Evolutionary conservation across 148 eudicot species (phyloP), one percentile per base, ranked within the genome.

Genomic region (Tetragonia tetragonoides): DNA sequence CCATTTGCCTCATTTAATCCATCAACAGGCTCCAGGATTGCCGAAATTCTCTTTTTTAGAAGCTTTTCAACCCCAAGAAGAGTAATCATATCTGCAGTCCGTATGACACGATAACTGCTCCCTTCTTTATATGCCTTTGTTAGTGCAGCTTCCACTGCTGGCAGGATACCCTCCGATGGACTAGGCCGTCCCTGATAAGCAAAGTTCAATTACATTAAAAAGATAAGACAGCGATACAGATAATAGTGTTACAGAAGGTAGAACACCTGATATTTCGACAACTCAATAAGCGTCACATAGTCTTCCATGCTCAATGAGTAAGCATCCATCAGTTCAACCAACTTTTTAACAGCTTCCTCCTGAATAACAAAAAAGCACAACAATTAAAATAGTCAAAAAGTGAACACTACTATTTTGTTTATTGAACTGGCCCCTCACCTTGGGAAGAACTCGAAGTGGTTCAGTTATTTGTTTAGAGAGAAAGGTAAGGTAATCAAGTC

Each of bases 101-200:
- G 84, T 69, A 95, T 83, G 34, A 91, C 87, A 73, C 99, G 97
- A 56, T 90, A 88, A 44, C 86, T 88, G 83, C 90, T 93, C 75
- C 99, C 97, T 79, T 93, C 93, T 66, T 95, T 95, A 81, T 95
- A 93, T 42, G 93, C 97, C 81, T 81, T 93, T 54, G 99, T 95
- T 46, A 95, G 73, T 21, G 97, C 99, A 87, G 93, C 68, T 87
- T 95, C 93, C 3, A 95, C 99, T 62, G 97, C 90, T 38, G 97
- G 87, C 72, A 65, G 84, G 68, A 95, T 81, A 76, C 92, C 97
- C 18, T 93, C 94, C 39, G 86, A 75, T 41, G 93, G 93, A 84
- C 83, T 88, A 70, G 85, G 87, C 68, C 69, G 89, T 64, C 94
- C 97, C 99, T 95, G 82, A 81, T 44, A 57, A 67, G 87, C 23